phyloP scores from a whole-genome alignment of 106 monocot genomes.

The Cymbidium sinense region DNA sequence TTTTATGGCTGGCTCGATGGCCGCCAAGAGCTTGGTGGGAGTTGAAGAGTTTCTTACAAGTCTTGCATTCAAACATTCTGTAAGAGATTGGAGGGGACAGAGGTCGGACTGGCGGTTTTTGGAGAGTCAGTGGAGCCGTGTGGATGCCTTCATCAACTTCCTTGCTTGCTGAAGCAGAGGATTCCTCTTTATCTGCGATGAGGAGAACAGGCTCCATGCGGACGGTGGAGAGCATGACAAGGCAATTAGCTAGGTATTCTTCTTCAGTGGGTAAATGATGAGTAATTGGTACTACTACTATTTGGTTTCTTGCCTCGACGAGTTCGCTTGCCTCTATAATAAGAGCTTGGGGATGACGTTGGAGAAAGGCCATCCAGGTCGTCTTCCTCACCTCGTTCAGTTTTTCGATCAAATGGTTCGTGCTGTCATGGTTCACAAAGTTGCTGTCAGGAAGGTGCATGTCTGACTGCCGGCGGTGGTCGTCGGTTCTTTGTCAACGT shows the following conservation, averaged over 20 bases:
- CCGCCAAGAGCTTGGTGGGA: constrained; percentile 75
- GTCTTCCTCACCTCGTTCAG: neutral
- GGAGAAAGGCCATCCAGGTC: too few species aligned
- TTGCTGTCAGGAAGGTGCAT: too few species aligned
- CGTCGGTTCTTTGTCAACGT: too few species aligned
- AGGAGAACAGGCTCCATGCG: constrained; percentile 13
- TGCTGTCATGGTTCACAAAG: constrained; percentile 36
- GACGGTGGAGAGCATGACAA: constrained; percentile 58
- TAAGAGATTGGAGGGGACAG: neutral
- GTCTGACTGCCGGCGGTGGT: neutral
- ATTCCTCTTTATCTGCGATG: constrained; percentile 41
- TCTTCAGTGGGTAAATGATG: constrained; percentile 29
- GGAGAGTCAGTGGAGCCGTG: too few species aligned
- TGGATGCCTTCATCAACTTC: too few species aligned
- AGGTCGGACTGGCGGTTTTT: neutral
- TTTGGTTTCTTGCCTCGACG: too few species aligned
- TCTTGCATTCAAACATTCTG: constrained; percentile 39
- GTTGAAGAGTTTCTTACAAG: constrained; percentile 56
- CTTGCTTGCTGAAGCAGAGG: constrained; percentile 21
- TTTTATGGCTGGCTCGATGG: constrained; percentile 78
- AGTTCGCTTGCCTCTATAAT: too few species aligned
- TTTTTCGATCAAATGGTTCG: constrained; percentile 47
- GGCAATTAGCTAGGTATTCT: constrained; percentile 71
- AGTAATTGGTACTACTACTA: too few species aligned
- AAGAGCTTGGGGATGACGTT: too few species aligned